Evolutionary conservation across 2,329 filamentous ascomycete species (phyloP), one percentile per base, ranked within the genome.

Genomic region (Aspergillus neotritici): DNA sequence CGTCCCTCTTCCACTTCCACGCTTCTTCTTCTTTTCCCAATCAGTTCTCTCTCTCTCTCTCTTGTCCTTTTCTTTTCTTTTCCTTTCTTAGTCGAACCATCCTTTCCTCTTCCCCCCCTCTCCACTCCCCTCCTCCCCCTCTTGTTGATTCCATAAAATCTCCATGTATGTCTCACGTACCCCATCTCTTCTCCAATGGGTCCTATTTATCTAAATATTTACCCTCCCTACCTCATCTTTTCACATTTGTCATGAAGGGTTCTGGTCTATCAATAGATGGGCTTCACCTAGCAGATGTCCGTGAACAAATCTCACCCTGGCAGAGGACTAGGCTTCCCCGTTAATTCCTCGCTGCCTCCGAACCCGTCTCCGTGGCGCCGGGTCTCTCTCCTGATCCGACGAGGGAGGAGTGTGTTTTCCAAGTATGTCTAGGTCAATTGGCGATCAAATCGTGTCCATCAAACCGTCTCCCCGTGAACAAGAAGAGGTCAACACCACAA

Each of bases 401-500:
- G 61, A 60, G 60, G 62, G 48, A 63, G 58, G 49, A 55, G 55
- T 50, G 44, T 61, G 31, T 58, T 66, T 45, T 58, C 53, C 52
- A 62, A 61, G 63, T 66, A 67, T 8, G 21, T 25, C n/a, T 8
- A 17, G 7, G 21, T 25, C 21, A 53, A 34, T 36, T 46, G 44
- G 49, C 46, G 42, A 43, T 41, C 41, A 35, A 40, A 41, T 37
- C 44, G 31, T 42, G 13, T 31, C 30, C 16, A 43, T 42, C 15
- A n/a, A n/a, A 29, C 17, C 16, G 17, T 25, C 17, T 37, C 12
- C 35, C 17, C 9, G 15, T 13, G 13, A 14, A 8, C 11, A n/a
- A 34, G 30, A n/a, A 34, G 30, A 25, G 21, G 28, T 10, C 31
- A 45, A 44, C 30, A 30, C 32, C 32, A 9, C n/a, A 12, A 34